phyloP scores from a whole-genome alignment of 345 rosid species.

The Hibiscus trionum region DNA sequence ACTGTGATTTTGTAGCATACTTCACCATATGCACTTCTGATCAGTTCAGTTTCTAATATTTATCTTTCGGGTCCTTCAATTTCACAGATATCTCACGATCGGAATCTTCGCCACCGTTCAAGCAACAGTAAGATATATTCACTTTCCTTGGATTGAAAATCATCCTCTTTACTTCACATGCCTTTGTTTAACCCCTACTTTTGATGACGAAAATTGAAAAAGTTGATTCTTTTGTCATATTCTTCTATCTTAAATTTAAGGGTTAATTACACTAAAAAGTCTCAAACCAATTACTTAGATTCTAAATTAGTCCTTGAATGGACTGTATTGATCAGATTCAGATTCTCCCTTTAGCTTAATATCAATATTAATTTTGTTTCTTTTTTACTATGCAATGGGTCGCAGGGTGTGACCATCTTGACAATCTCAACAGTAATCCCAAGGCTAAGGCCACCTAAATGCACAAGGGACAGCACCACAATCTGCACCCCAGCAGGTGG shows the following conservation, averaged over 20 bases:
- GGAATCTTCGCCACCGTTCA: conserved; percentile 80
- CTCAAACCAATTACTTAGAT: not conserved
- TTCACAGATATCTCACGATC: conserved; percentile 64
- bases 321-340: not conserved
- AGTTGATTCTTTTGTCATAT: not conserved
- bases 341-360: too few relatives aligned
- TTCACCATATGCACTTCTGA: not conserved
- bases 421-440: conserved; percentile 79
- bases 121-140: conserved; percentile 47
- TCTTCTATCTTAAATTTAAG: not conserved
- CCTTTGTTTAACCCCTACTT: not conserved
- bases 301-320: too few relatives aligned
- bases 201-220: not conserved
- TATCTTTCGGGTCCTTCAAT: conserved; percentile 8
- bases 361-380: too few relatives aligned
- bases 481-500: conserved; percentile 56
- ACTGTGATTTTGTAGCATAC: too few relatives aligned
- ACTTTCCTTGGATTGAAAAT: not conserved
- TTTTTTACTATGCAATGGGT: conserved; percentile 1
- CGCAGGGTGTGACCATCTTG: conserved; percentile 70
- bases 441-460: conserved; percentile 70
- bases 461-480: conserved; percentile 23
- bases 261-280: not conserved
- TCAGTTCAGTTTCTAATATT: not conserved
- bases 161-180: not conserved